phyloP scores from a whole-genome alignment of 2,329 filamentous ascomycete genomes.

The Zarea fungicola region DNA sequence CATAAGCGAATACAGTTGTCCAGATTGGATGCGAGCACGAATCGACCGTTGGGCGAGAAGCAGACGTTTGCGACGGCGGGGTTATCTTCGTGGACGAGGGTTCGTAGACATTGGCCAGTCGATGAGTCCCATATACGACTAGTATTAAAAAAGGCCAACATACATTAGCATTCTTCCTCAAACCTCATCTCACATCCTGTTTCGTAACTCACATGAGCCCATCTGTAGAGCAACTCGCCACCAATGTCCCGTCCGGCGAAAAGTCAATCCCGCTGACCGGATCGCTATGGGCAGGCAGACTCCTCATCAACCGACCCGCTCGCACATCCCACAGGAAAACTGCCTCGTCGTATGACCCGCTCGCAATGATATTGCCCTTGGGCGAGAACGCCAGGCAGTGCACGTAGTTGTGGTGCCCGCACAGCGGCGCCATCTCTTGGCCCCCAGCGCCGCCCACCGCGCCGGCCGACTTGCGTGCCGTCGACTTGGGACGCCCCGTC shows the following conservation, averaged over 20 bases:
- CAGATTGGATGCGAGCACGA: slow-evolving; percentile 84
- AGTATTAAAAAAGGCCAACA: neutral
- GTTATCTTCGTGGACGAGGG: slow-evolving; percentile 94
- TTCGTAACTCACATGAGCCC: slow-evolving; percentile 65
- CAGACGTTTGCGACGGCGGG: slow-evolving; percentile 82
- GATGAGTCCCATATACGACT: slow-evolving; percentile 92
- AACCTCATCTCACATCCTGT: neutral
- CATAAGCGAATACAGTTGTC: slow-evolving; percentile 88
- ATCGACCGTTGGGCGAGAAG: slow-evolving; percentile 92
- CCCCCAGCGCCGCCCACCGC: slow-evolving; percentile 41
- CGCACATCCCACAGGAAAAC: slow-evolving; percentile 96
- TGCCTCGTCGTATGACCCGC: slow-evolving; percentile 93
- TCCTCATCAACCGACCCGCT: slow-evolving; percentile 80
- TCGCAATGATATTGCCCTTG: slow-evolving; percentile 94
- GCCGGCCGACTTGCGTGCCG: slow-evolving; percentile 34
- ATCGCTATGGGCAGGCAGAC: slow-evolving; percentile 88
- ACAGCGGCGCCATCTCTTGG: slow-evolving; percentile 52
- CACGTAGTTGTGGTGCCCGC: slow-evolving; percentile 94
- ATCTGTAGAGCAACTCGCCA: slow-evolving; percentile 87
- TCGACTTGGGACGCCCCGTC: slow-evolving; percentile 50
- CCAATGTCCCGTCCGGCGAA: slow-evolving; percentile 82
- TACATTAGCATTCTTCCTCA: slow-evolving; percentile 2
- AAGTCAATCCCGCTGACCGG: slow-evolving; percentile 93
- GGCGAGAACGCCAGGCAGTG: slow-evolving; percentile 94
- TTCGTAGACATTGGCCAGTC: slow-evolving; percentile 91